Evolutionary conservation across 768 basidiomycete species (phyloP), one percentile per base, ranked within the genome.

Genomic region (Auricularia auricula-judae): DNA sequence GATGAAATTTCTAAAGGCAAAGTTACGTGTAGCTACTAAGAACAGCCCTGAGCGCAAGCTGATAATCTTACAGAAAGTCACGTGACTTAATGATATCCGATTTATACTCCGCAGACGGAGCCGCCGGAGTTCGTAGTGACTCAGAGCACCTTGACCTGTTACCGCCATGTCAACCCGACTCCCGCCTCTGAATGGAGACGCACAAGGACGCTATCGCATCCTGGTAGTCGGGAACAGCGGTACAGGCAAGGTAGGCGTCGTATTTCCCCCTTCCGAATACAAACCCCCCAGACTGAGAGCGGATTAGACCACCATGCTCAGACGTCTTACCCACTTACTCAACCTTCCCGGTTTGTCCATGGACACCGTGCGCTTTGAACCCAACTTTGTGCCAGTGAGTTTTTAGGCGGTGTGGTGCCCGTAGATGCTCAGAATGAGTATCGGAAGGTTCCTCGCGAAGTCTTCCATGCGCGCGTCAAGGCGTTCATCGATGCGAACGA

Each of bases 191-290:
- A 65, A 76, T 35, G 82, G 84, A 29, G 80, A 84, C 66, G 74
- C 65, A 33, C 39, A 75, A n/a, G 82, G 84, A 3, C 69, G 67
- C 16, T 84, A 80, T 66, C 79, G 76, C 64, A 72, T 86, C 58
- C 75, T 77, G 56, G 63, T 85, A 8, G 69, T 80, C 14, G 84
- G 84, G 53, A 86, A 86, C 66, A 77, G 78, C 66, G 83, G 83
- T 14, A 35, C 34, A 29, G 56, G 56, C 82, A 73, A 54, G 79
- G 65, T 58, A 42, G 4, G 44, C 54, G 36, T 33, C 4, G 35
- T 53, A 44, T 12, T 42, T 5, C 36, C 3, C 12, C 21, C 42
- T 21, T 62, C 18, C 7, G 43, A 12, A 36, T n/a, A 18, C 23
- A 33, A 10, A 10, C 10, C 23, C 12, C 56, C 18, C 53, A 54